Evolutionary conservation across 176 grass and related monocot genomes (phyloP), one percentile per base, ranked within the genome.

Genomic region (Avena atlantica): DNA sequence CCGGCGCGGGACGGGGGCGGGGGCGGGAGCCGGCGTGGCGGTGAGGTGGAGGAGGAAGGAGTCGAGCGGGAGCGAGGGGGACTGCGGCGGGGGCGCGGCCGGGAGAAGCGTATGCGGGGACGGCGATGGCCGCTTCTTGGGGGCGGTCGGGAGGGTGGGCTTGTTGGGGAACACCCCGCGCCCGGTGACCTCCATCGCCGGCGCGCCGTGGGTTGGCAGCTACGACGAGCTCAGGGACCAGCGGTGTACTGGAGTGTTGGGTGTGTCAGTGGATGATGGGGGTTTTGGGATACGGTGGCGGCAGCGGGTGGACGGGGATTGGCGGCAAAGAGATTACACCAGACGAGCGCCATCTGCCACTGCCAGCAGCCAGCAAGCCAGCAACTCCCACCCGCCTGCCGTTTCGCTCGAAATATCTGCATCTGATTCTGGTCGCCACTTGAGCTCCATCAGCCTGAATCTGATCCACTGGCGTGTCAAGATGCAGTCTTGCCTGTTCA

Each of bases 31-130:
- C 2, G 80, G 69, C 14, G 88, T 74, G 66, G 84, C 80, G 78
- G 71, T 93, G 89, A 97, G 94, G 80, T 91, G 84, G 72, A 89
- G 88, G 63, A 97, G 87, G 79, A 97, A 83, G 69, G 93, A 93
- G 89, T 98, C 93, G 65, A 98, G 87, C 42, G 91, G 93, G 64
- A 95, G 76, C 42, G 91, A 86, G 12, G 83, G 67, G 4, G 91
- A 4, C 59, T 89, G 67, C 76, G 89, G 37, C 78, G 90, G 52
- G 37, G 90, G 63, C 64, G 89, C 42, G 86, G 79, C 29, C 55
- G 85, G 87, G 66, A 86, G 79, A 19, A 89, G 70, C 61, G 73
- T 76, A 3, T 76, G 73, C 73, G 25, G 64, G 21, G 79, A 23
- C 29, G 27, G 57, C 15, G 62, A 80, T 20, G 61, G 24, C 1